phyloP scores from a whole-genome alignment of 768 basidiomycete species.

The Mycena amicta region DNA sequence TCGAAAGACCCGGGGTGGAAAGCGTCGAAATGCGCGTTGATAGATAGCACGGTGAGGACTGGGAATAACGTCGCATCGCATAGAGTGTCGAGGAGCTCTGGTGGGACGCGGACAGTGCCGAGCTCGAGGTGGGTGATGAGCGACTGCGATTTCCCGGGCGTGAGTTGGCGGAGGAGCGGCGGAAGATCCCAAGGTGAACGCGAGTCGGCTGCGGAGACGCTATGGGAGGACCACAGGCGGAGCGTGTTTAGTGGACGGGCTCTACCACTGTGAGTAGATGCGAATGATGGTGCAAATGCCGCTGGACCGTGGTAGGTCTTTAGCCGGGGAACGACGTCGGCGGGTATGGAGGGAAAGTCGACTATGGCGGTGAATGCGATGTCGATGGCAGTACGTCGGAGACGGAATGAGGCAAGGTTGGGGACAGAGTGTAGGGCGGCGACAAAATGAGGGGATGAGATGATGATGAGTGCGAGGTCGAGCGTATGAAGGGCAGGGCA shows the following conservation, averaged over 20 bases:
- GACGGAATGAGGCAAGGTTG: conserved; percentile 18
- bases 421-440: conserved; percentile 20
- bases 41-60: conserved; percentile 15
- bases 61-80: conserved; percentile 9
- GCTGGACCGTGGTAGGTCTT: conserved; percentile 24
- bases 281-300: conserved; percentile 14
- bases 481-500: conserved; percentile 16
- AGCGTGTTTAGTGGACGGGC: conserved; percentile 15
- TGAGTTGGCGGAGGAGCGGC: conserved; percentile 18
- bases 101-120: conserved; percentile 20
- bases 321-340: conserved; percentile 17
- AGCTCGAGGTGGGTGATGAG: conserved; percentile 13
- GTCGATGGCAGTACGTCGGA: conserved; percentile 20
- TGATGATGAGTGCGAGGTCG: conserved; percentile 21
- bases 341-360: conserved; percentile 11
- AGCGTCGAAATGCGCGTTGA: conserved; percentile 26
- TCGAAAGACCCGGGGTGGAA: conserved; percentile 23
- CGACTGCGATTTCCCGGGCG: background rate
- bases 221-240: conserved; percentile 26
- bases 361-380: conserved; percentile 1
- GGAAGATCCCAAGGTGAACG: conserved; percentile 10
- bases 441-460: conserved; percentile 18
- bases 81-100: conserved; percentile 18
- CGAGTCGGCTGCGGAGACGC: conserved; percentile 15
- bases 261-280: conserved; percentile 1